phyloP scores from a whole-genome alignment of 2,329 filamentous ascomycete species.

The Fusarium aywerte region DNA sequence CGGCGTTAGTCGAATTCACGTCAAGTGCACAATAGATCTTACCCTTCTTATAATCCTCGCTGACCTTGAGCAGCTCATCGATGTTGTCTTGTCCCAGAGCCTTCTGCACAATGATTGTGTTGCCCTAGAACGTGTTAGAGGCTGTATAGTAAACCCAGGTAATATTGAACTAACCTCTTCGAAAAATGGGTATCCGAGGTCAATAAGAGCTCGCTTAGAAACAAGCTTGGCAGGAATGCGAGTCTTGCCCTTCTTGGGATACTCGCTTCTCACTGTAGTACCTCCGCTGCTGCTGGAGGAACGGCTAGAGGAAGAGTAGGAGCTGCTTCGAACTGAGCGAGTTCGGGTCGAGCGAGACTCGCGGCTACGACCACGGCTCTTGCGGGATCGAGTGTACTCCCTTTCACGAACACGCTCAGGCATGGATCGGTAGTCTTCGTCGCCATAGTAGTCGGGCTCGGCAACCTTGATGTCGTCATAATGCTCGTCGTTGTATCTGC shows the following conservation, averaged over 20 bases:
- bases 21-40: slow-evolving; percentile 33
- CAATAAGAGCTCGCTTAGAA: slow-evolving; percentile 81
- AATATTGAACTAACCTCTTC: slow-evolving; percentile 73
- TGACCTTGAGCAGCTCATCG: slow-evolving; percentile 85
- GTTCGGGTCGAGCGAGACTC: slow-evolving; percentile 56
- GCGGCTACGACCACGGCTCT: slow-evolving; percentile 52
- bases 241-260: slow-evolving; percentile 88
- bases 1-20: background rate
- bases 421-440: slow-evolving; percentile 76
- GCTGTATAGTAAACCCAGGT: fast-evolving
- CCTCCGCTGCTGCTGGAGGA: slow-evolving; percentile 61
- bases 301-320: slow-evolving; percentile 57
- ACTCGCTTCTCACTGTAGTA: slow-evolving; percentile 68
- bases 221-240: slow-evolving; percentile 85
- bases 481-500: slow-evolving; percentile 64
- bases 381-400: slow-evolving; percentile 64
- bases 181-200: slow-evolving; percentile 85
- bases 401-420: slow-evolving; percentile 70
- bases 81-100: slow-evolving; percentile 92
- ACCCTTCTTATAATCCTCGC: slow-evolving; percentile 78
- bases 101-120: slow-evolving; percentile 82
- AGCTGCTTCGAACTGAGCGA: slow-evolving; percentile 54
- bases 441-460: slow-evolving; percentile 75
- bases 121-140: slow-evolving; percentile 65
- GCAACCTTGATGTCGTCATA: slow-evolving; percentile 74